A percentile compares a stretch with the other conserved stretches of the same genome.
These are phyloP conservation scores for Podaxis pistillaris DNA, from an alignment of 768 basidiomycete species.

Conservation along the genomic window DNA sequence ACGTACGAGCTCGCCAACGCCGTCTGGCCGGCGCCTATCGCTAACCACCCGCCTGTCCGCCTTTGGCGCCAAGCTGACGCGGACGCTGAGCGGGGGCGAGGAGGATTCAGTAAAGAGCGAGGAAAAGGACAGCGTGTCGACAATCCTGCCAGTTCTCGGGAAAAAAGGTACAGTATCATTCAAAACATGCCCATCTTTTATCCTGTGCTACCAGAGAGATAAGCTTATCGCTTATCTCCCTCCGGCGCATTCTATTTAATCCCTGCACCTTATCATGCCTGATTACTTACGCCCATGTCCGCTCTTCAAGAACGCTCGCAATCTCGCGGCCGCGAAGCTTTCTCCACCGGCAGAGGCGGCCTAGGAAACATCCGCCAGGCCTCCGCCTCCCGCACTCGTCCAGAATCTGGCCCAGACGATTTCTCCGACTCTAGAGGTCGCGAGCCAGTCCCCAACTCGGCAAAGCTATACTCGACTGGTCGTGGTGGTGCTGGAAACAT, in stretches of 20 bases:
- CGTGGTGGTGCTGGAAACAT: conserved; percentile 88
- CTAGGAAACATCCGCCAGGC: conserved; percentile 61
- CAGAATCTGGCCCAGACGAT: conserved; percentile 49
- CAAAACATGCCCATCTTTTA: background rate
- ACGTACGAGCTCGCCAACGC: background rate
- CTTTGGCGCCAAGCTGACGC: conserved; percentile 1
- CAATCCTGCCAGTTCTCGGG: background rate
- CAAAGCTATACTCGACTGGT: conserved; percentile 56
- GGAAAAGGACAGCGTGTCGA: conserved; percentile 1
- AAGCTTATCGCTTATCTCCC: conserved; percentile 1
- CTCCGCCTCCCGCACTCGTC: conserved; percentile 46
- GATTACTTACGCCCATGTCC: background rate
- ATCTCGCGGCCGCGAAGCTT: conserved; percentile 59
- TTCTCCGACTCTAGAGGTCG: conserved; percentile 60
- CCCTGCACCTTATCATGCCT: background rate
- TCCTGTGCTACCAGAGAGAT: background rate
- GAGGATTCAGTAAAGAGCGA: background rate
- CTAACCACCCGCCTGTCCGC: background rate
- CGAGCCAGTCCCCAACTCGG: conserved; percentile 41
- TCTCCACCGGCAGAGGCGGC: conserved; percentile 69
- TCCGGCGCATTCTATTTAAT: background rate
- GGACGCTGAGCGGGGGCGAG: background rate
- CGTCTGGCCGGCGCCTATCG: background rate
- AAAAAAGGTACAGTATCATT: background rate
- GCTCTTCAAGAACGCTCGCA: conserved; percentile 39